Evolutionary conservation across 2,329 filamentous ascomycete genomes (phyloP), one percentile per base, ranked within the genome.

Genomic region (Phyllosticta ampelicida): DNA sequence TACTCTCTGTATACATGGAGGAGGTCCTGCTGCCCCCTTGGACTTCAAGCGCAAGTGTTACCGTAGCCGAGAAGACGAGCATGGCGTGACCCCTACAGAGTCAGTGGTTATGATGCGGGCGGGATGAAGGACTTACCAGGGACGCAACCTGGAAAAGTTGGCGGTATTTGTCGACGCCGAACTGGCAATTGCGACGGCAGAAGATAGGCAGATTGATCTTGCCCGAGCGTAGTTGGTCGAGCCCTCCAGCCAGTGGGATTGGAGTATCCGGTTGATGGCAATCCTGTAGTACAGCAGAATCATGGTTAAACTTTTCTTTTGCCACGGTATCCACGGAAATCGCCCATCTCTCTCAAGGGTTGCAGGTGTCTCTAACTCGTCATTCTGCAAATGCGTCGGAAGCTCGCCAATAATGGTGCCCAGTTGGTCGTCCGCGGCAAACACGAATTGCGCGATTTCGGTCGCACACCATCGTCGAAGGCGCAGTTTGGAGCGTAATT

Each of bases 281-380:
- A 62, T 44, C 2, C 61, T 56, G 55, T 62, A 60, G 36, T 62
- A 62, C 11, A 62, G 53, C 20, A 62, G 56, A 28, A 62, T 60
- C 50, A 62, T 61, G 10, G 53, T 54, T 1, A 62, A 50, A 21
- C 60, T 61, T n/a, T 53, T 62, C 52, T 52, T 60, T 29, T 62
- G 61, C n/a, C 54, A 55, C 1, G 59, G 48, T 20, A 62, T 58
- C 61, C 61, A 62, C 6, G 61, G 59, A 8, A 30, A 51, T 2
- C 50, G n/a, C 9, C n/a, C 9, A 13, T 62, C 59, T 6, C 53
- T 23, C n/a, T 60, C 54, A 8, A 20, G 18, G 4, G 50, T 44
- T 13, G 51, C 13, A 23, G 28, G 21, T 0, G 48, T 29, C 5
- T 51, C 53, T 3, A 44, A 18, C 44, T 59, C 56, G 21, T 61